phyloP scores from a whole-genome alignment of 805 yeast species.

The Hanseniaspora thailandica region DNA sequence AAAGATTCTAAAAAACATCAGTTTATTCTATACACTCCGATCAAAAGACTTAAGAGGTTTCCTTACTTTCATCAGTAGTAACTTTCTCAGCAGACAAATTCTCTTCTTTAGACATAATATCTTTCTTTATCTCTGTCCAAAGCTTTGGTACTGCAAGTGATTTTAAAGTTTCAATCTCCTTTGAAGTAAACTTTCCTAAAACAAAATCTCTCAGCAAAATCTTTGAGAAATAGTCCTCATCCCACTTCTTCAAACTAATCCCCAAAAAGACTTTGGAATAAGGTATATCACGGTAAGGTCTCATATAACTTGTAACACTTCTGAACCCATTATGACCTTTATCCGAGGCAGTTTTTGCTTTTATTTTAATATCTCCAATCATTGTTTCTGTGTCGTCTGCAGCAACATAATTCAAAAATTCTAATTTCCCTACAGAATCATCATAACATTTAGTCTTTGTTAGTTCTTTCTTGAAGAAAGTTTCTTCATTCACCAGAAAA shows the following conservation, averaged over 20 bases:
- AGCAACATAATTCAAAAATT: constrained; percentile 6
- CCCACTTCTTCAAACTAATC: background rate
- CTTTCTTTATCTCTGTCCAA: background rate
- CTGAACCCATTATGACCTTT: constrained; percentile 12
- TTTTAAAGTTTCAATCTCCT: background rate
- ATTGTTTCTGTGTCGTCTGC: constrained; percentile 7
- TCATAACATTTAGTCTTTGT: no score
- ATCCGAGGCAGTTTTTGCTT: background rate
- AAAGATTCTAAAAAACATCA: background rate
- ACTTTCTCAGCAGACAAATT: no score
- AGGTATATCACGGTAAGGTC: background rate
- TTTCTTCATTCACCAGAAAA: background rate
- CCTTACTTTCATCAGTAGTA: background rate
- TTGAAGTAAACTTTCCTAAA: background rate
- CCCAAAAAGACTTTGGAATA: constrained; percentile 1
- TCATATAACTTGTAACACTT: background rate
- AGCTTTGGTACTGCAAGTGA: background rate
- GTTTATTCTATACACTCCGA: background rate
- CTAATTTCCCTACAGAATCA: no score
- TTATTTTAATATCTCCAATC: background rate
- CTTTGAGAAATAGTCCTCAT: background rate
- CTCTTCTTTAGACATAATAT: no score
- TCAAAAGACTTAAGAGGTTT: background rate
- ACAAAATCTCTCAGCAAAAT: constrained; percentile 4
- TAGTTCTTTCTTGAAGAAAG: background rate